These are phyloP conservation scores for Durio zibethinus DNA, from an alignment of 345 rosid genomes.

Conservation along the genomic window DNA sequence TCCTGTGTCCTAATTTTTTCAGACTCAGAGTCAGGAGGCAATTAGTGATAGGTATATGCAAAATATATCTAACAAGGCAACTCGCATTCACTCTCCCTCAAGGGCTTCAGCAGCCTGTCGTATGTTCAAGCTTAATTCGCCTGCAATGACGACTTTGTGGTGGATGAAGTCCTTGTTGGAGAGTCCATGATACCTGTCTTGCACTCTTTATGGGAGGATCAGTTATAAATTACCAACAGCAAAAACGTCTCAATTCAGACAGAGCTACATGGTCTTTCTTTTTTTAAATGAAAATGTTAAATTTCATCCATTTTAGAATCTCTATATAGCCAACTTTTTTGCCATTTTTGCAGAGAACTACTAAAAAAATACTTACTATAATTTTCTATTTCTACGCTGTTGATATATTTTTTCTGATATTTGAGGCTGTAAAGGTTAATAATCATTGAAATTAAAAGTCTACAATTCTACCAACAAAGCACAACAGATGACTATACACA, in stretches of 20 bases:
- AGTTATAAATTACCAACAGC: background rate
- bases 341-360: too few relatives aligned
- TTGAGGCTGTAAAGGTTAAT: too few relatives aligned
- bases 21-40: background rate
- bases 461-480: too few relatives aligned
- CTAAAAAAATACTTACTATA: background rate
- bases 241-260: background rate
- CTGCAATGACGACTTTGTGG: background rate
- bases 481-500: too few relatives aligned
- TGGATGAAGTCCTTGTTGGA: background rate
- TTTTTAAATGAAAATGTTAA: background rate
- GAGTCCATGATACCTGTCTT: constrained; percentile 6
- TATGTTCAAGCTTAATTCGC: background rate
- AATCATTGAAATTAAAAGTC: too few relatives aligned
- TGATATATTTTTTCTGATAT: background rate
- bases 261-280: background rate
- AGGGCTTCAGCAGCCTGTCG: background rate
- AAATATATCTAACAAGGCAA: background rate
- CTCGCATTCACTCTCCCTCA: constrained; percentile 11
- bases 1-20: background rate
- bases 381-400: background rate
- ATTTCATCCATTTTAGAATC: background rate
- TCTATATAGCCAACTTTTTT: too few relatives aligned
- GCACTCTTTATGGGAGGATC: background rate
- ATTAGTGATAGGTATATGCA: background rate